phyloP scores from a whole-genome alignment of 2,329 filamentous ascomycete genomes.

The Juglanconis sp. region DNA sequence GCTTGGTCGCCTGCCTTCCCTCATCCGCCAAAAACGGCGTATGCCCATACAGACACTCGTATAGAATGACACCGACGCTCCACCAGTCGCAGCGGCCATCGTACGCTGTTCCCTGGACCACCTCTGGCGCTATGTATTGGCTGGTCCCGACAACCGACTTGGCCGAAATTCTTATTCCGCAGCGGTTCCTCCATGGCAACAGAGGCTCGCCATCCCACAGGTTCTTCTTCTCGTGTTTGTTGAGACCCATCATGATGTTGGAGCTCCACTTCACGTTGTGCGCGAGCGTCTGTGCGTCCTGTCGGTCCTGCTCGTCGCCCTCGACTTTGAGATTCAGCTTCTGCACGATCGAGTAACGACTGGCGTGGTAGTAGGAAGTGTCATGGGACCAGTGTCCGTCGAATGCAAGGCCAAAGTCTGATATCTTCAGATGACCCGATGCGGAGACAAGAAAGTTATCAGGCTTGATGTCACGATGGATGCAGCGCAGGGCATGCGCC shows the following conservation, averaged over 20 bases:
- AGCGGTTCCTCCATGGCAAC: slow-evolving; percentile 67
- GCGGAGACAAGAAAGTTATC: slow-evolving; percentile 93
- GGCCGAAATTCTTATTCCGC: slow-evolving; percentile 68
- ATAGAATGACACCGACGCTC: slow-evolving; percentile 93
- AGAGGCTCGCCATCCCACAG: slow-evolving; percentile 44
- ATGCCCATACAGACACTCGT: slow-evolving; percentile 88
- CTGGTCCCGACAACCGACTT: slow-evolving; percentile 90
- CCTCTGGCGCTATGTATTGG: slow-evolving; percentile 97
- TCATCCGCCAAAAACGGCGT: slow-evolving; percentile 86
- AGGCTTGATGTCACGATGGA: slow-evolving; percentile 94
- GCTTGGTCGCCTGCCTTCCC: slow-evolving; percentile 75
- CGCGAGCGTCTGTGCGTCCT: slow-evolving; percentile 41
- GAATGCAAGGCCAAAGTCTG: slow-evolving; percentile 93
- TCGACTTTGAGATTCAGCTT: slow-evolving; percentile 70
- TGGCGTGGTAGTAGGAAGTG: slow-evolving; percentile 78
- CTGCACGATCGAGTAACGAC: slow-evolving; percentile 75
- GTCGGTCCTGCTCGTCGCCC: slow-evolving; percentile 70
- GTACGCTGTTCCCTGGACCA: slow-evolving; percentile 76
- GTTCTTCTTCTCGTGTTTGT: slow-evolving; percentile 35
- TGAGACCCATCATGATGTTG: slow-evolving; percentile 36
- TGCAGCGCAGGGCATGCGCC: slow-evolving; percentile 81
- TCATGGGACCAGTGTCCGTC: slow-evolving; percentile 95
- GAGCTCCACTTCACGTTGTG: slow-evolving; percentile 37
- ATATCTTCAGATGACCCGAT: slow-evolving; percentile 89
- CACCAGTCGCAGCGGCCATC: slow-evolving; percentile 96